Percentiles rank a stretch among this genome's conserved stretches.
These are phyloP conservation scores for Mucor saturninus DNA, from an alignment of 371 early-diverging fungal species.

Conservation along the genomic window DNA sequence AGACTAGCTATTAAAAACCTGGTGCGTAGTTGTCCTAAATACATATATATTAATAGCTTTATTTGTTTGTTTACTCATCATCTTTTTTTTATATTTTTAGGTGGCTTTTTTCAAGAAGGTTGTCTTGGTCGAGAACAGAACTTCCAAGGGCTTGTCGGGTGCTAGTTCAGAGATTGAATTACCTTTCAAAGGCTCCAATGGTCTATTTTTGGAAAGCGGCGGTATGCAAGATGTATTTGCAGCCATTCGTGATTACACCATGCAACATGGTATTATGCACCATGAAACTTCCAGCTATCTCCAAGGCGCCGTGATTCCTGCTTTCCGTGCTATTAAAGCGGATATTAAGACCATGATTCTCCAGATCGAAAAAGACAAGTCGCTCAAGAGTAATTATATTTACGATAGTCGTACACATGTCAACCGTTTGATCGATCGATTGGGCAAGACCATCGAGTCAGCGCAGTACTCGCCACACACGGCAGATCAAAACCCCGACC, in stretches of 20 bases:
- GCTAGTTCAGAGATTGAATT: conserved; percentile 28
- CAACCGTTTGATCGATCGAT: conserved; percentile 27
- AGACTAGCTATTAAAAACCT: conserved; percentile 41
- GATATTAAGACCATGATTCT: conserved; percentile 42
- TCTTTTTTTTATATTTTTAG: conserved; percentile 15
- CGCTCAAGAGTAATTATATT: conserved; percentile 32
- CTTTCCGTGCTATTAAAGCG: conserved; percentile 41
- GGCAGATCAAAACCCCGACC: conserved; percentile 37
- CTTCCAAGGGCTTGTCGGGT: conserved; percentile 33
- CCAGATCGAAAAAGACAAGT: conserved; percentile 38
- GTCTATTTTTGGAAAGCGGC: conserved; percentile 45
- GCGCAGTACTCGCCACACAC: conserved; percentile 31
- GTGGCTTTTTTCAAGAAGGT: conserved; percentile 42
- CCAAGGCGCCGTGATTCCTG: conserved; percentile 38
- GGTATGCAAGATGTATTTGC: conserved; percentile 56
- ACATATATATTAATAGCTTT: not conserved
- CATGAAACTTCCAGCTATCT: conserved; percentile 45
- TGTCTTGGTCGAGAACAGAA: conserved; percentile 29
- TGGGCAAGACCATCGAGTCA: conserved; percentile 35
- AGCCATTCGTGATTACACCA: conserved; percentile 40
- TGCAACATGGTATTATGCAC: conserved; percentile 45
- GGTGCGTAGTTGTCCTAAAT: conserved; percentile 12
- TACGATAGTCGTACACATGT: conserved; percentile 42
- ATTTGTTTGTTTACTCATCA: not conserved
- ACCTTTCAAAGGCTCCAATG: conserved; percentile 36